These are phyloP conservation scores for Neurospora sp. DNA, from an alignment of 495 filamentous ascomycete genomes.

Conservation along the genomic window DNA sequence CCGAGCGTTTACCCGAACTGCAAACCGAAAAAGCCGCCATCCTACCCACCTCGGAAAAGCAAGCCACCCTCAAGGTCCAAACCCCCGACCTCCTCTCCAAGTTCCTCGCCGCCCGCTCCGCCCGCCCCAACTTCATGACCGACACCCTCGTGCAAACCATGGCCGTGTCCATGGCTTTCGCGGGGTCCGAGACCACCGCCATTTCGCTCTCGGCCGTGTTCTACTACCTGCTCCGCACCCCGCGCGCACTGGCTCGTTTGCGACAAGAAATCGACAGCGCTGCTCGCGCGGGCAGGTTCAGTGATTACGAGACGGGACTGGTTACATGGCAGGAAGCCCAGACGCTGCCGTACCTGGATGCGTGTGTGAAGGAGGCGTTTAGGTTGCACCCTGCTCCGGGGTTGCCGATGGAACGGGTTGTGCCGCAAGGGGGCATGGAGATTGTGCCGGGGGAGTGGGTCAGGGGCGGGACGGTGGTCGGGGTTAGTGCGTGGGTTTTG, in stretches of 20 bases:
- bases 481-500: conserved; percentile 52
- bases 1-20: conserved; percentile 38
- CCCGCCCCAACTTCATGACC: conserved; percentile 57
- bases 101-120: conserved; percentile 46
- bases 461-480: conserved; percentile 54
- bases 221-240: conserved; percentile 53
- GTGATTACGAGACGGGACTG: conserved; percentile 40
- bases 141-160: conserved; percentile 54
- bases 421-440: conserved; percentile 48
- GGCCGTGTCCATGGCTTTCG: conserved; percentile 56
- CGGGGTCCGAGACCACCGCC: conserved; percentile 53
- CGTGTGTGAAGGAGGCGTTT: conserved; percentile 60
- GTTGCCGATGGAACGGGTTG: conserved; percentile 53
- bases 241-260: conserved; percentile 31
- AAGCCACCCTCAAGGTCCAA: conserved; percentile 32
- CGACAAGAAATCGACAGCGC: conserved; percentile 46
- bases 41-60: conserved; percentile 26
- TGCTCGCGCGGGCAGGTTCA: conserved; percentile 35
- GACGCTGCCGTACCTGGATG: conserved; percentile 52
- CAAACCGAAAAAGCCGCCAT: conserved; percentile 22
- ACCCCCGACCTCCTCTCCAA: conserved; percentile 52
- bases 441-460: conserved; percentile 42
- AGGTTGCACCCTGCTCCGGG: conserved; percentile 55
- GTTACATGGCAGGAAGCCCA: conserved; percentile 52
- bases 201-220: conserved; percentile 53